These are phyloP conservation scores for Bisporella sp. DNA, from an alignment of 2,329 filamentous ascomycete species.

Conservation along the genomic window DNA sequence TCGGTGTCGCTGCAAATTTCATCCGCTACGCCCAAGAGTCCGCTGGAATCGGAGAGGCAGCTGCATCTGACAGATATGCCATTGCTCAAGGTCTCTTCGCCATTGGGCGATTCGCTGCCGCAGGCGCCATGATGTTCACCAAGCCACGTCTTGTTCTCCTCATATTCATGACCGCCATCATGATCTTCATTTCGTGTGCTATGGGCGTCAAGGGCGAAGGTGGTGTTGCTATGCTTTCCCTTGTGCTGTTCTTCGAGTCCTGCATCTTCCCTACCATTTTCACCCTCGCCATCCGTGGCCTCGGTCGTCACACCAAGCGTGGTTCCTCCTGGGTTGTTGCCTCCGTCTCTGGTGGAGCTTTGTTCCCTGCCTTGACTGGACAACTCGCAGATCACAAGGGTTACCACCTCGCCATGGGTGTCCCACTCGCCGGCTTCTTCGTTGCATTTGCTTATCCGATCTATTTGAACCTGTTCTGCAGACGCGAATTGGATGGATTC, in stretches of 20 bases:
- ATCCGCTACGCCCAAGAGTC: slow-evolving; percentile 44
- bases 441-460: slow-evolving; percentile 29
- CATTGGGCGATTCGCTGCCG: slow-evolving; percentile 63
- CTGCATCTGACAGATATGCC: slow-evolving; percentile 60
- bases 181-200: slow-evolving; percentile 42
- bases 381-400: slow-evolving; percentile 6
- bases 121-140: slow-evolving; percentile 51
- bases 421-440: slow-evolving; percentile 27
- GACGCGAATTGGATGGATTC: slow-evolving; percentile 29
- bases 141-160: slow-evolving; percentile 63
- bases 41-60: slow-evolving; percentile 34
- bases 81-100: slow-evolving; percentile 69
- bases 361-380: slow-evolving; percentile 17
- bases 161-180: slow-evolving; percentile 52
- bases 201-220: slow-evolving; percentile 34
- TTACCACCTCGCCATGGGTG: slow-evolving; percentile 21
- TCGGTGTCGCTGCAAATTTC: slow-evolving; percentile 45
- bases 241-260: slow-evolving; percentile 68
- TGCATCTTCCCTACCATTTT: slow-evolving; percentile 81
- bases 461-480: slow-evolving; percentile 27
- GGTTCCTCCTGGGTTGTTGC: slow-evolving; percentile 69
- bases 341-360: slow-evolving; percentile 19
- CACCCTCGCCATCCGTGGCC: slow-evolving; percentile 68
- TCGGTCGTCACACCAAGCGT: slow-evolving; percentile 72
- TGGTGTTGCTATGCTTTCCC: slow-evolving; percentile 55